A percentile compares a stretch with the other conserved stretches of the same genome.
phyloP scores from a whole-genome alignment of 2,329 filamentous ascomycete genomes.

The Sporothrix protearum region DNA sequence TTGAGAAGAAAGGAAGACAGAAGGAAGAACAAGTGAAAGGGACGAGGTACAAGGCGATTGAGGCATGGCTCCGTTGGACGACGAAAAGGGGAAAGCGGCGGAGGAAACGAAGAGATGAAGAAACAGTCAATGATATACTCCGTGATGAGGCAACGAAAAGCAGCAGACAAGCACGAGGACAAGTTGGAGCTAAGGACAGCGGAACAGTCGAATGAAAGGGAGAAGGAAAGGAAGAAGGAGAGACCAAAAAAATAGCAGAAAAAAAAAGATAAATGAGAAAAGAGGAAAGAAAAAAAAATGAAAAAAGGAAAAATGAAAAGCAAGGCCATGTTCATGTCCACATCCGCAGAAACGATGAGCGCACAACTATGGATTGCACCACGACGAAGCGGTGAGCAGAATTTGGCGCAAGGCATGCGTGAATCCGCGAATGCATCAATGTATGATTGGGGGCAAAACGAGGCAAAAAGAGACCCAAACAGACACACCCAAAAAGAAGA shows the following conservation, averaged over 20 bases:
- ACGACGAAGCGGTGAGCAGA: not conserved
- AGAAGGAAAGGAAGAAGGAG: not conserved
- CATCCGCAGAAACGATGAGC: not conserved
- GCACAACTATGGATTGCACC: not conserved
- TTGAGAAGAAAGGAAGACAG: not conserved
- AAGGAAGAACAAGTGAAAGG: not conserved
- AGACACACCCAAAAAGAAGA: not conserved
- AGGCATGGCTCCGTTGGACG: not conserved
- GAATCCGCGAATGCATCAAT: no score
- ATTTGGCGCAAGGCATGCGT: not conserved
- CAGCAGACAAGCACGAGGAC: not conserved
- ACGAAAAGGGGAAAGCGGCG: constrained; percentile 1
- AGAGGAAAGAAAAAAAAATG: not conserved
- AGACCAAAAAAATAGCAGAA: not conserved
- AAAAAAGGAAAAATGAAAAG: not conserved
- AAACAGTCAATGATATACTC: no score
- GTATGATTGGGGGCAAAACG: not conserved
- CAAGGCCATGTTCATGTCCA: no score
- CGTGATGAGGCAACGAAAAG: not conserved
- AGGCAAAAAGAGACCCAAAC: not conserved
- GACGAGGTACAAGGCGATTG: not conserved
- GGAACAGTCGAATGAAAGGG: not conserved
- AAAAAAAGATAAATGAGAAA: not conserved
- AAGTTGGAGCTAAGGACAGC: not conserved
- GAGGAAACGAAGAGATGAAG: not conserved